Evolutionary conservation across 2,329 filamentous ascomycete genomes (phyloP).

Genomic region (Fusarium agapanthi): DNA sequence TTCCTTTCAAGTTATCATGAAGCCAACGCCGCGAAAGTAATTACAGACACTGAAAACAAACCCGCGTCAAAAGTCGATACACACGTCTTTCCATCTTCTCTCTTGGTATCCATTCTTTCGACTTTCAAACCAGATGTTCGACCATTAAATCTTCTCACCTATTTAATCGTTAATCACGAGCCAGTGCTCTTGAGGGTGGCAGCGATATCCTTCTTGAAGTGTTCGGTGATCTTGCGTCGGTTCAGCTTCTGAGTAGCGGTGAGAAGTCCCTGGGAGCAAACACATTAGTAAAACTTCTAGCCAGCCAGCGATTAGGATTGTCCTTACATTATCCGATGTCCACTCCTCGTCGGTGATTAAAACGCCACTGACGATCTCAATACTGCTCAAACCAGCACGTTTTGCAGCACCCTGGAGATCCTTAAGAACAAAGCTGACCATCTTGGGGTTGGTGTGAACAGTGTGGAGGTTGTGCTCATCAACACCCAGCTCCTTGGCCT

Average conservation of each 20-base stretch:
- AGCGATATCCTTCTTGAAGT: conserved; percentile 62
- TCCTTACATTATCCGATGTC: conserved; percentile 83
- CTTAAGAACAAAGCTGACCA: conserved; percentile 69
- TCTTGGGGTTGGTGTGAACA: conserved; percentile 72
- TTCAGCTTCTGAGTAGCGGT: conserved; percentile 71
- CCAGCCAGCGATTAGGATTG: neutral
- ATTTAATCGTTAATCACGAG: conserved; percentile 20
- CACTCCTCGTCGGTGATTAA: conserved; percentile 87
- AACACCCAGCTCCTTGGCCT: conserved; percentile 70
- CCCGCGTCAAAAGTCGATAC: conserved; percentile 9
- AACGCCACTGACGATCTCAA: conserved; percentile 80
- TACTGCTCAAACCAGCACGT: conserved; percentile 71
- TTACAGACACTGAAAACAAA: conserved; percentile 36
- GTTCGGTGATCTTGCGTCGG: conserved; percentile 59
- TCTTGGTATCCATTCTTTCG: conserved; percentile 38
- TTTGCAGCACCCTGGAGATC: conserved; percentile 73
- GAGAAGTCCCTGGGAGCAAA: conserved; percentile 59
- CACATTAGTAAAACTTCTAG: conserved; percentile 30
- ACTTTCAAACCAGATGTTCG: conserved; percentile 11
- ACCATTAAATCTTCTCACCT: conserved; percentile 3
- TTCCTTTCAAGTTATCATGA: conserved; percentile 34
- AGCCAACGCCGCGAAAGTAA: conserved; percentile 42
- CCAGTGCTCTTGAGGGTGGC: conserved; percentile 48
- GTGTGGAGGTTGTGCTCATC: conserved; percentile 73
- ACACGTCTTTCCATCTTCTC: conserved; percentile 3